phyloP scores from a whole-genome alignment of 2,329 filamentous ascomycete genomes.

The Xylaria sp. region DNA sequence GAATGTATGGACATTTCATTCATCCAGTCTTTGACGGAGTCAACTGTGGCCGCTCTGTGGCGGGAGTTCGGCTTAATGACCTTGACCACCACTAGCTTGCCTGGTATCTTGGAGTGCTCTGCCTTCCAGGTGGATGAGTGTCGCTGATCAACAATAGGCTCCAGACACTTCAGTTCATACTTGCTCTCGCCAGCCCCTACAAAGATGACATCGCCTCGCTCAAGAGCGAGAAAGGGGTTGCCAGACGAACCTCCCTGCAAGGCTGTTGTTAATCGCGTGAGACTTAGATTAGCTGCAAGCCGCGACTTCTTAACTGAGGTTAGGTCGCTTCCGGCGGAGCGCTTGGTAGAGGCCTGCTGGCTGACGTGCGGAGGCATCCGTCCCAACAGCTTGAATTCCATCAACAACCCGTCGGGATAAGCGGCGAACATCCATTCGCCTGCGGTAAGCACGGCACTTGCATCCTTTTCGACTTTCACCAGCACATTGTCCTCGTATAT shows the following conservation, averaged over 20 bases:
- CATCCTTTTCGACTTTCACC: background rate
- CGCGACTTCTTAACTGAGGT: background rate
- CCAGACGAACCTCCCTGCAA: background rate
- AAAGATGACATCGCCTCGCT: background rate
- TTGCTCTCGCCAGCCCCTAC: background rate
- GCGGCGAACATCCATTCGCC: slow-evolving; percentile 5
- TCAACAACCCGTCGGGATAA: background rate
- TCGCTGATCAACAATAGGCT: background rate
- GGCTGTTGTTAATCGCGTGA: background rate
- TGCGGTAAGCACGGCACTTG: background rate
- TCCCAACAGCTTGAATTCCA: slow-evolving; percentile 18
- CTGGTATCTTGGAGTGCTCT: slow-evolving; percentile 9
- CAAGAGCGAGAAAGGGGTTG: slow-evolving; percentile 12
- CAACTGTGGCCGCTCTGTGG: slow-evolving; percentile 1
- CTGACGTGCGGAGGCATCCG: background rate
- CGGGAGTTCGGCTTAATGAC: slow-evolving; percentile 8
- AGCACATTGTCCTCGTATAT: background rate
- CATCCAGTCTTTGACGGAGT: slow-evolving; percentile 9
- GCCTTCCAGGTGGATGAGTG: background rate
- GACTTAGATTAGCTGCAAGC: background rate
- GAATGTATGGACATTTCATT: slow-evolving; percentile 16
- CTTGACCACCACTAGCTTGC: slow-evolving; percentile 10
- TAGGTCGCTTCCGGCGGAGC: background rate
- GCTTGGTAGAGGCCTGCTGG: slow-evolving; percentile 7
- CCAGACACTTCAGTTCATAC: slow-evolving; percentile 10